phyloP scores from a whole-genome alignment of 2,329 filamentous ascomycete genomes.

The Cadophora luteo-olivacea region DNA sequence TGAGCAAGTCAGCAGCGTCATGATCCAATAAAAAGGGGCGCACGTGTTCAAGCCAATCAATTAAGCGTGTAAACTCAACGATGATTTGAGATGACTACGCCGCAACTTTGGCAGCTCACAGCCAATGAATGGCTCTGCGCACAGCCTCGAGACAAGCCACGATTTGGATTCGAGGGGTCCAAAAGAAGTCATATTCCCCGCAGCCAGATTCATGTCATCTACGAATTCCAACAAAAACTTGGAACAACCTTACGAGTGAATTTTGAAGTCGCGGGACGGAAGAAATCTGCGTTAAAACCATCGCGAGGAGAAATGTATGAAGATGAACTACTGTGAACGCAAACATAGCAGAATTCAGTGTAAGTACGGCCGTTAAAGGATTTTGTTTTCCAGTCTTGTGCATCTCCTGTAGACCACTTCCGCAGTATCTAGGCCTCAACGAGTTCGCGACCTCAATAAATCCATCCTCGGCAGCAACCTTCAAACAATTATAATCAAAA shows the following conservation, averaged over 20 bases:
- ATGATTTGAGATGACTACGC: background rate
- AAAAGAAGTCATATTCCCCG: background rate
- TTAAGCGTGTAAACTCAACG: background rate
- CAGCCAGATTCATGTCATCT: background rate
- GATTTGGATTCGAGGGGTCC: conserved; percentile 3
- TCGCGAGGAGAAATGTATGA: background rate
- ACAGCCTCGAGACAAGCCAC: background rate
- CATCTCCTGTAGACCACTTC: too few relatives aligned
- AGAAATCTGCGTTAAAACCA: background rate
- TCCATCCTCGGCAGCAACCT: background rate
- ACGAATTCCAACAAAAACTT: background rate
- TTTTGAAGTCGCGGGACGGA: background rate
- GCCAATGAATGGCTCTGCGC: background rate
- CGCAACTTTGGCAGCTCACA: background rate
- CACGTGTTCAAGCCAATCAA: background rate
- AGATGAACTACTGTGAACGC: background rate
- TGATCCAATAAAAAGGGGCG: background rate
- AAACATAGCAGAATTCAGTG: background rate
- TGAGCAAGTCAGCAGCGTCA: background rate
- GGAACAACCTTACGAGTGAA: background rate
- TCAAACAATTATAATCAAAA: background rate
- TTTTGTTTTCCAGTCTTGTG: too few relatives aligned
- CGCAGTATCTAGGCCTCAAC: background rate
- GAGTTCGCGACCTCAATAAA: background rate
- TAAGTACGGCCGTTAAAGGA: too few relatives aligned